These are phyloP conservation scores for Quercus parvula DNA, from an alignment of 306 rosid species.

Conservation along the genomic window DNA sequence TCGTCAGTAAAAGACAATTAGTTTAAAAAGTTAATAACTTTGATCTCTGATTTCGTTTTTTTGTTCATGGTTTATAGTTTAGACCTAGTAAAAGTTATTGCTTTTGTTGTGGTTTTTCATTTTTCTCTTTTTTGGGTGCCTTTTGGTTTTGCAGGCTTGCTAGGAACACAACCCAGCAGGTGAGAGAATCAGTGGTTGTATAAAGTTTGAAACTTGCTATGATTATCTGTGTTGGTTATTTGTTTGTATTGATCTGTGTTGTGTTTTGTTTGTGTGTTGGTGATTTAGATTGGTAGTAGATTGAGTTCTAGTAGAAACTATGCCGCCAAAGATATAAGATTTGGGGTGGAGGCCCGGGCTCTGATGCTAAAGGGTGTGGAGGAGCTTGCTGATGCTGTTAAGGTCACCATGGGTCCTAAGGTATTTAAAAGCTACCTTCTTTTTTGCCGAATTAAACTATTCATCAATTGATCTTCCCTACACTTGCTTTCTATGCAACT, in stretches of 20 bases:
- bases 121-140: not conserved
- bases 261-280: conserved; percentile 1
- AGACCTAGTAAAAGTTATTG: not conserved
- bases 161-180: conserved; percentile 70
- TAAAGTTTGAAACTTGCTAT: too few relatives aligned
- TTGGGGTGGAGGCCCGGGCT: conserved; percentile 95
- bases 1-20: not conserved
- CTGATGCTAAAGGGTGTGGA: conserved; percentile 93
- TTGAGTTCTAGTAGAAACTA: conserved; percentile 73
- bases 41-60: not conserved
- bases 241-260: not conserved
- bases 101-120: not conserved
- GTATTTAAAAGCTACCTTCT: conserved; percentile 23
- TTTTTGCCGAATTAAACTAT: not conserved
- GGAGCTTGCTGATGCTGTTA: conserved; percentile 93
- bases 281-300: conserved; percentile 58
- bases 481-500: not conserved
- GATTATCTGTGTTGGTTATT: not conserved
- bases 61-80: not conserved
- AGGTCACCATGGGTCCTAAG: conserved; percentile 99
- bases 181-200: conserved; percentile 15
- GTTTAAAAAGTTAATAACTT: not conserved
- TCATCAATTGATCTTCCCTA: not conserved
- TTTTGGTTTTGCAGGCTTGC: conserved; percentile 52
- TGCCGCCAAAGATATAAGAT: conserved; percentile 84